phyloP scores from a whole-genome alignment of 768 basidiomycete species.

The Chlorophyllum brunneum region DNA sequence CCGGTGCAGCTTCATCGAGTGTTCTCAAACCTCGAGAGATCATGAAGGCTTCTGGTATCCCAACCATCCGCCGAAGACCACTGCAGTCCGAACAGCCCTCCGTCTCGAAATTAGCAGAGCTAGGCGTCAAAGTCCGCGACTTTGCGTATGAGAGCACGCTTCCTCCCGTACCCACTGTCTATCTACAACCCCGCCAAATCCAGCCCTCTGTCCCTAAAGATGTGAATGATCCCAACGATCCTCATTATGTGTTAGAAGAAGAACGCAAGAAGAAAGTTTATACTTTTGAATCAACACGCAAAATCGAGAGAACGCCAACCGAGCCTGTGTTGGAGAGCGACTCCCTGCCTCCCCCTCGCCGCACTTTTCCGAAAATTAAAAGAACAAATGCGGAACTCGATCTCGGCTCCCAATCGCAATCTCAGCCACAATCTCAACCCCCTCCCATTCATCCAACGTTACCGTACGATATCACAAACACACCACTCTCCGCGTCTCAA shows the following conservation, averaged over 20 bases:
- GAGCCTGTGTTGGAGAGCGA: constrained; percentile 25
- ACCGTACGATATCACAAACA: constrained; percentile 1
- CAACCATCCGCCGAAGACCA: neutral
- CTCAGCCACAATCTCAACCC: neutral
- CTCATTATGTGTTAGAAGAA: constrained; percentile 12
- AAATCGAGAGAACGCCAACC: constrained; percentile 29
- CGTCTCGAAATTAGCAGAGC: constrained; percentile 19
- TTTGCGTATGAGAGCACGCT: constrained; percentile 68
- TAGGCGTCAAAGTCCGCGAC: constrained; percentile 50
- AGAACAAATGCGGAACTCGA: constrained; percentile 15
- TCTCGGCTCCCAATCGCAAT: constrained; percentile 2
- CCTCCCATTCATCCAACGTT: neutral
- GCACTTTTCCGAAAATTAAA: constrained; percentile 24
- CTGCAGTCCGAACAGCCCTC: constrained; percentile 21
- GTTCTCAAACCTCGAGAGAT: neutral
- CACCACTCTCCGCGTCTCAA: neutral
- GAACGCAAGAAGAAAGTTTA: constrained; percentile 15
- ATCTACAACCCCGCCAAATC: constrained; percentile 42
- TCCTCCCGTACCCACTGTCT: constrained; percentile 54
- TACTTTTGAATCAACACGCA: constrained; percentile 16
- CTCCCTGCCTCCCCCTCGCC: constrained; percentile 17
- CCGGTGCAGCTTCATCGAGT: neutral
- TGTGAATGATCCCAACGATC: constrained; percentile 14
- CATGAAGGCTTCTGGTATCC: neutral
- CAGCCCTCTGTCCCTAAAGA: constrained; percentile 35